Percentiles rank a stretch among this genome's conserved stretches.
Conservation (phyloP, 1,139 yeast genomes). For the Magnusiomyces paraingens region DNA sequence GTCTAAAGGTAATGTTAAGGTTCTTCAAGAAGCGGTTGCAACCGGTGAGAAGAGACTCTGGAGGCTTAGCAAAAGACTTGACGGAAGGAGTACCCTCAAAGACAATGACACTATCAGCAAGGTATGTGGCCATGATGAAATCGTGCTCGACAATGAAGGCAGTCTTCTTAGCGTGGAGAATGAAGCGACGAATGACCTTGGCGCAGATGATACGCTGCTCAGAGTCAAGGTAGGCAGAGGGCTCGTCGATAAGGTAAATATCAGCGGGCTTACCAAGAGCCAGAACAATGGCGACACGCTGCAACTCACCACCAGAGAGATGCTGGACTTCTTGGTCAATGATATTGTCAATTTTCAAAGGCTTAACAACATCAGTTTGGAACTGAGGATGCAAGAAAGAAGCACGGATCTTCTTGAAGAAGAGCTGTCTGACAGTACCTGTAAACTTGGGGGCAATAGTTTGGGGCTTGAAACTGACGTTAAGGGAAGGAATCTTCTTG, state of each 20-base stretch:
- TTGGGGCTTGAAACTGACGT: slow-evolving; percentile 97
- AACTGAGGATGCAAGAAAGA: slow-evolving; percentile 94
- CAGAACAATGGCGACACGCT: slow-evolving; percentile 95
- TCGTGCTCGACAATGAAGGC: slow-evolving; percentile 99
- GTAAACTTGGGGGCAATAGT: slow-evolving; percentile 97
- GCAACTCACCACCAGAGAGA: slow-evolving; percentile 98
- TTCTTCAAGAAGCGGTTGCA: slow-evolving; percentile 96
- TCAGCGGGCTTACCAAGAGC: slow-evolving; percentile 94
- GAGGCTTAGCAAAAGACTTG: slow-evolving; percentile 74
- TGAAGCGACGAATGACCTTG: slow-evolving; percentile 94
- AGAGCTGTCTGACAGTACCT: slow-evolving; percentile 96
- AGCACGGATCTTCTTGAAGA: slow-evolving; percentile 92
- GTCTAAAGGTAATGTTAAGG: slow-evolving; percentile 95
- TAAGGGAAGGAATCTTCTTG: slow-evolving; percentile 71
- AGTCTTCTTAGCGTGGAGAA: slow-evolving; percentile 92
- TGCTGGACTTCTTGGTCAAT: slow-evolving; percentile 97
- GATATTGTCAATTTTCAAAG: slow-evolving; percentile 85
- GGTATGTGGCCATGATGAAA: slow-evolving; percentile 98
- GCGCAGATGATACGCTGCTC: slow-evolving; percentile 99
- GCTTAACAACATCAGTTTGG: slow-evolving; percentile 96
- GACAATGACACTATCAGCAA: slow-evolving; percentile 97
- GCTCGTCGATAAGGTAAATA: slow-evolving; percentile 94
- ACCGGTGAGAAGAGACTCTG: slow-evolving; percentile 91
- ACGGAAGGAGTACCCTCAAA: slow-evolving; percentile 92
- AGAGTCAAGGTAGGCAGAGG: slow-evolving; percentile 96